Conservation (phyloP, 2,329 filamentous ascomycete genomes). For the Talaromyces sp. region DNA sequence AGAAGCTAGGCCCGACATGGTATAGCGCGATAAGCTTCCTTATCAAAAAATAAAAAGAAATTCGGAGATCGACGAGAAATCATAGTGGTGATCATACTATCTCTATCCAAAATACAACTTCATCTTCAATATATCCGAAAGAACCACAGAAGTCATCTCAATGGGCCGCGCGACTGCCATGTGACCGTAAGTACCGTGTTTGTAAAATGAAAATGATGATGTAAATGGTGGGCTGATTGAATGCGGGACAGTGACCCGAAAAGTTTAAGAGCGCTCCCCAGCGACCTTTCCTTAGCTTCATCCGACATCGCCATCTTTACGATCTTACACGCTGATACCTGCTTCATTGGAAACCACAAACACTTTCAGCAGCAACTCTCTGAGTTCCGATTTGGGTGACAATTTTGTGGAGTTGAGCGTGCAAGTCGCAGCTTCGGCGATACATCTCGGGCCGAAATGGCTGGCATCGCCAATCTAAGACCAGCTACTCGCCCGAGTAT, state of each 20-base stretch:
- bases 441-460: constrained; percentile 14
- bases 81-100: background rate
- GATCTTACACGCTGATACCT: background rate
- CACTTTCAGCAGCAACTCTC: background rate
- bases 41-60: background rate
- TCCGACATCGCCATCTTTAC: background rate
- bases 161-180: background rate
- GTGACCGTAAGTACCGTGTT: background rate
- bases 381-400: background rate
- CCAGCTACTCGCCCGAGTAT: constrained; percentile 32
- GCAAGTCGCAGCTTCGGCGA: background rate
- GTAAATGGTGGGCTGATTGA: constrained; percentile 2
- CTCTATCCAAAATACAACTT: background rate
- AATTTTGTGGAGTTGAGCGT: background rate
- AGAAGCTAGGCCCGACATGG: background rate
- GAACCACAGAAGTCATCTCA: background rate
- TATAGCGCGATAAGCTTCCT: background rate
- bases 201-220: constrained; percentile 5
- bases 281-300: background rate
- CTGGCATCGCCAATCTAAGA: constrained; percentile 25
- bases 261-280: background rate
- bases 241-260: constrained; percentile 6
- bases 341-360: background rate
- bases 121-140: too few relatives aligned
- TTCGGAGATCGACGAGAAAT: background rate